A percentile compares a stretch with the other conserved stretches of the same genome.
These are phyloP conservation scores for Ascochyta clinopodiicola DNA, from an alignment of 2,329 filamentous ascomycete species.

Conservation along the genomic window DNA sequence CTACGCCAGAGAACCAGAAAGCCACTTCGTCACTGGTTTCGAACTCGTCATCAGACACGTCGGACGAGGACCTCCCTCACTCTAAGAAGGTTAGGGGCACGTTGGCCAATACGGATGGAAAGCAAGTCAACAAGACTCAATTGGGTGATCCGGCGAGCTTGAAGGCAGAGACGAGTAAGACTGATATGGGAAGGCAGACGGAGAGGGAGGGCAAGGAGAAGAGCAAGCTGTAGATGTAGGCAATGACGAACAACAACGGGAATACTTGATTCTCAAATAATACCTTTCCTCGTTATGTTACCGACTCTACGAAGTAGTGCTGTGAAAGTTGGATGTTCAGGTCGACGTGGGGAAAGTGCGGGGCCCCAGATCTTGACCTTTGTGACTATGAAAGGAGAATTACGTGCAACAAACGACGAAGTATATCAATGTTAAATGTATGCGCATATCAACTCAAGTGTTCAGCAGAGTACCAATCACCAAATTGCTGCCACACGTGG, in stretches of 20 bases:
- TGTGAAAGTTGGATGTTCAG: neutral
- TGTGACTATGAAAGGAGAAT: neutral
- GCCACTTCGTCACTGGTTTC: slow-evolving; percentile 9
- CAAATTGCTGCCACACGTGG: slow-evolving; percentile 8
- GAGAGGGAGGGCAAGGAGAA: slow-evolving; percentile 30
- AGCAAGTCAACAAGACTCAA: slow-evolving; percentile 33
- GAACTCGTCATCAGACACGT: slow-evolving; percentile 17
- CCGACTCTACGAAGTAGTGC: neutral
- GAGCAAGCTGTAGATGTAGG: slow-evolving; percentile 25
- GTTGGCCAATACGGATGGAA: slow-evolving; percentile 27
- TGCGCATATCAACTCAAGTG: neutral
- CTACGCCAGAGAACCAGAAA: slow-evolving; percentile 12
- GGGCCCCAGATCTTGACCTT: slow-evolving; percentile 5
- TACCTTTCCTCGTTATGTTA: neutral
- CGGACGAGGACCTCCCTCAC: slow-evolving; percentile 26
- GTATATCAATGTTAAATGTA: neutral
- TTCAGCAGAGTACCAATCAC: neutral
- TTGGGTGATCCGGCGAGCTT: slow-evolving; percentile 40
- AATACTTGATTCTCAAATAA: neutral
- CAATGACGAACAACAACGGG: neutral
- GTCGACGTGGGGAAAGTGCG: slow-evolving; percentile 8
- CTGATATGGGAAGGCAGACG: slow-evolving; percentile 20
- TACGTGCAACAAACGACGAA: neutral
- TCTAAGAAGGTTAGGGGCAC: slow-evolving; percentile 37
- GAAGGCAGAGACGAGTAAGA: slow-evolving; percentile 38